Conservation (phyloP, 306 rosid species). For the Gleditsia sinensis region DNA sequence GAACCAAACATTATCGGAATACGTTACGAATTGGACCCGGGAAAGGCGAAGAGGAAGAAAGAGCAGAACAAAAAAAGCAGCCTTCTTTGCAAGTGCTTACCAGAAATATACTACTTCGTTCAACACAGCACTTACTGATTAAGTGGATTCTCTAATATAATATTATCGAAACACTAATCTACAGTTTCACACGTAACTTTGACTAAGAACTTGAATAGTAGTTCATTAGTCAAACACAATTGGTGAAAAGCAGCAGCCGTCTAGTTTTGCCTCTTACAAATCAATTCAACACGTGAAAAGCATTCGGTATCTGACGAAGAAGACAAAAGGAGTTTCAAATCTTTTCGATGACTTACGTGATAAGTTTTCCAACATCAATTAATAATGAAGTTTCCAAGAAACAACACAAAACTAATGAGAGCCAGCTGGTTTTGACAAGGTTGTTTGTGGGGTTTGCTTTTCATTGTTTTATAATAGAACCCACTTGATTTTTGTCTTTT, state of each 20-base stretch:
- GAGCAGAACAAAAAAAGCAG: not conserved
- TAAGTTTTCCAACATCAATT: slow-evolving; percentile 34
- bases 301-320: not conserved
- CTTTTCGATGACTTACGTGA: slow-evolving; percentile 30
- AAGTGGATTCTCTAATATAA: not conserved
- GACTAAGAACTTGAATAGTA: not conserved
- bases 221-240: slow-evolving; percentile 9
- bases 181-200: not conserved
- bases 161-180: not conserved
- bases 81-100: not conserved
- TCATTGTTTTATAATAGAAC: not conserved
- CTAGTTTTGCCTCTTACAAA: not conserved
- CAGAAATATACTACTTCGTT: too few relatives aligned
- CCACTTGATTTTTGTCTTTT: not conserved
- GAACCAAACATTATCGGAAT: too few relatives aligned
- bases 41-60: not conserved
- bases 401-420: slow-evolving; percentile 18
- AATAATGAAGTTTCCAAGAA: slow-evolving; percentile 38
- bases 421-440: slow-evolving; percentile 24
- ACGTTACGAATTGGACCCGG: not conserved
- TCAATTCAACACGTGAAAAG: slow-evolving; percentile 33
- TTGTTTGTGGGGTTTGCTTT: not conserved
- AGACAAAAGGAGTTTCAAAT: not conserved
- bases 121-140: not conserved
- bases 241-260: slow-evolving; percentile 29